These are phyloP conservation scores for Marasmius tenuissimus DNA, from an alignment of 1,284 basidiomycete species.

Conservation along the genomic window DNA sequence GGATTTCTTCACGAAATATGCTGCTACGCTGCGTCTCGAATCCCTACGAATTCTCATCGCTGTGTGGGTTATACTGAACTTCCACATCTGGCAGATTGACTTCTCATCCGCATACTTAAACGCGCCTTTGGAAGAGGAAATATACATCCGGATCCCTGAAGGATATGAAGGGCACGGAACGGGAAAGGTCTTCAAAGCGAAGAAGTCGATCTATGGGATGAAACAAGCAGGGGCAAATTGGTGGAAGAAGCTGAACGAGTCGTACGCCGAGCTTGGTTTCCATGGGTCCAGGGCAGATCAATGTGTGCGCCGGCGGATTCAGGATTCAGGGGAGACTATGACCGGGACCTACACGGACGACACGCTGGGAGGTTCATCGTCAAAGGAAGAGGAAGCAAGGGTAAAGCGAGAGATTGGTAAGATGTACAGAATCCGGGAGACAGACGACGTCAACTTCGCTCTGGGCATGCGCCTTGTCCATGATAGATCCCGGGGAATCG, in stretches of 20 bases:
- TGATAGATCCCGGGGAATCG: conserved; percentile 9
- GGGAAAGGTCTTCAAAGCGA: conserved; percentile 16
- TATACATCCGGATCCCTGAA: conserved; percentile 24
- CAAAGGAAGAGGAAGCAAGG: not conserved
- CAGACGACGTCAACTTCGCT: conserved; percentile 13
- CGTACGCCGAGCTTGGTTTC: conserved; percentile 15
- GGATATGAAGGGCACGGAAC: conserved; percentile 10
- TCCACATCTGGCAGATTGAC: not conserved
- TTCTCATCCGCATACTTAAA: conserved; percentile 15
- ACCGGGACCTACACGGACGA: conserved; percentile 21
- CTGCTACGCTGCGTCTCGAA: not conserved
- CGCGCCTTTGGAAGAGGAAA: conserved; percentile 17
- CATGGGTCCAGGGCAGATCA: conserved; percentile 12
- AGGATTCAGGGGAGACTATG: conserved; percentile 12
- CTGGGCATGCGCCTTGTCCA: conserved; percentile 19
- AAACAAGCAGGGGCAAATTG: conserved; percentile 25
- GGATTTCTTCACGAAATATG: not conserved
- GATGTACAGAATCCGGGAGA: conserved; percentile 10
- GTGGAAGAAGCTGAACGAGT: conserved; percentile 16
- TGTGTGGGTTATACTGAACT: not conserved
- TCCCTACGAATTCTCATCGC: not conserved
- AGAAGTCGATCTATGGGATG: conserved; percentile 25
- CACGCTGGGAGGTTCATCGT: conserved; percentile 9
- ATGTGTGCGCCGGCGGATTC: conserved; percentile 12
- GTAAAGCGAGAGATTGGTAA: conserved; percentile 10